Conservation (phyloP, 1,284 basidiomycete genomes). For the Papiliotrema fonsecae region DNA sequence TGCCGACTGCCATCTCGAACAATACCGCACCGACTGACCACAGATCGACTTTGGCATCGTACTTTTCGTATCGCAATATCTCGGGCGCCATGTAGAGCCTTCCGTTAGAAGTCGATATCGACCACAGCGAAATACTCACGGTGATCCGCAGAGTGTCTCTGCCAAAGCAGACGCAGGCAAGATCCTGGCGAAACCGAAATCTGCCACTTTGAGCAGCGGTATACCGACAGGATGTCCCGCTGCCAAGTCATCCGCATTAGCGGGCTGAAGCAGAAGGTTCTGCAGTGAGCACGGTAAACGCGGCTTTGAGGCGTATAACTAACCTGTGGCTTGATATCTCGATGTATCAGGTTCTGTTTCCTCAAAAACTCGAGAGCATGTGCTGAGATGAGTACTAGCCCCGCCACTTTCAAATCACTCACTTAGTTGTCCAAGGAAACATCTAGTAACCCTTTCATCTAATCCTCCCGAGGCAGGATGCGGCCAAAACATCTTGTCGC, state of each 20-base stretch:
- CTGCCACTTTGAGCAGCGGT: slow-evolving; percentile 91
- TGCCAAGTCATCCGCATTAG: slow-evolving; percentile 68
- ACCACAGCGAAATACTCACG: slow-evolving; percentile 54
- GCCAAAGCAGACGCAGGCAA: slow-evolving; percentile 90
- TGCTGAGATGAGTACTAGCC: slow-evolving; percentile 53
- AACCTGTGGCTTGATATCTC: slow-evolving; percentile 95
- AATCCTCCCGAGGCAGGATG: slow-evolving; percentile 88
- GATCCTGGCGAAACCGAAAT: slow-evolving; percentile 95
- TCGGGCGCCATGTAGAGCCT: slow-evolving; percentile 99
- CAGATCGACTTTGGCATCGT: slow-evolving; percentile 94
- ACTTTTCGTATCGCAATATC: slow-evolving; percentile 94
- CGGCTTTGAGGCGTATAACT: slow-evolving; percentile 8
- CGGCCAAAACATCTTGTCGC: slow-evolving; percentile 67
- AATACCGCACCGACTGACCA: slow-evolving; percentile 98
- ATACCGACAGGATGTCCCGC: slow-evolving; percentile 86
- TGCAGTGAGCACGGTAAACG: slow-evolving; percentile 37
- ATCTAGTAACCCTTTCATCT: slow-evolving; percentile 83
- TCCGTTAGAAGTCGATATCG: slow-evolving; percentile 1
- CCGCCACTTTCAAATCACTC: slow-evolving; percentile 24
- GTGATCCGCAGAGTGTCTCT: slow-evolving; percentile 95
- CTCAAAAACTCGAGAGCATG: slow-evolving; percentile 90
- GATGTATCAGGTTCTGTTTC: slow-evolving; percentile 83
- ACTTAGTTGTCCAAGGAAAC: slow-evolving; percentile 90
- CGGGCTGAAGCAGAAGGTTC: slow-evolving; percentile 85
- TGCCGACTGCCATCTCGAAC: slow-evolving; percentile 91